These are phyloP conservation scores for Dillenia suffruticosa DNA, from an alignment of 164 flowering plant genomes.

Conservation along the genomic window DNA sequence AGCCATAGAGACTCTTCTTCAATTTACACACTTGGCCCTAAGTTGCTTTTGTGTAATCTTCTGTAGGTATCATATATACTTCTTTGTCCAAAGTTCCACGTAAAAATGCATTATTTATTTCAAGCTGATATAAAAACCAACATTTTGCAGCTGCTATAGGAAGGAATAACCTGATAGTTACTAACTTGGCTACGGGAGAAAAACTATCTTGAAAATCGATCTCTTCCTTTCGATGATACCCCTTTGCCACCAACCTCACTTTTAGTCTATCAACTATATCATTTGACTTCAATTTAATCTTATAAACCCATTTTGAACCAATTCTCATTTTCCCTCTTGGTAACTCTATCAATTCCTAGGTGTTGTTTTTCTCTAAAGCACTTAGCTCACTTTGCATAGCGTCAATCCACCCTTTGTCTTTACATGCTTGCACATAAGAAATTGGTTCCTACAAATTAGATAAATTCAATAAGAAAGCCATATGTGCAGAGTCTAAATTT, in stretches of 20 bases:
- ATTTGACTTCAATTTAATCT: neutral
- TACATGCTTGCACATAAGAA: neutral
- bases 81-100: neutral
- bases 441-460: neutral
- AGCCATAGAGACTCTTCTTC: constrained; percentile 6
- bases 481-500: neutral
- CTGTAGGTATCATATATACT: neutral
- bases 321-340: neutral
- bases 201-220: neutral
- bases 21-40: neutral
- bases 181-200: neutral
- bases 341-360: neutral
- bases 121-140: neutral
- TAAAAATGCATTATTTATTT: neutral
- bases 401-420: neutral
- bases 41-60: no score
- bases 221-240: neutral
- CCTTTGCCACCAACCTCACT: neutral
- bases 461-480: neutral
- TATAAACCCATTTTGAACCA: constrained; percentile 2
- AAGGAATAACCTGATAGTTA: neutral
- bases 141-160: neutral
- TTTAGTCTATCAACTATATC: neutral
- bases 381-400: constrained; percentile 4
- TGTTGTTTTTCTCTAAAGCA: neutral